Evolutionary conservation across 2,329 filamentous ascomycete genomes (phyloP), one percentile per base, ranked within the genome.

Genomic region (Botrytis tulipae): DNA sequence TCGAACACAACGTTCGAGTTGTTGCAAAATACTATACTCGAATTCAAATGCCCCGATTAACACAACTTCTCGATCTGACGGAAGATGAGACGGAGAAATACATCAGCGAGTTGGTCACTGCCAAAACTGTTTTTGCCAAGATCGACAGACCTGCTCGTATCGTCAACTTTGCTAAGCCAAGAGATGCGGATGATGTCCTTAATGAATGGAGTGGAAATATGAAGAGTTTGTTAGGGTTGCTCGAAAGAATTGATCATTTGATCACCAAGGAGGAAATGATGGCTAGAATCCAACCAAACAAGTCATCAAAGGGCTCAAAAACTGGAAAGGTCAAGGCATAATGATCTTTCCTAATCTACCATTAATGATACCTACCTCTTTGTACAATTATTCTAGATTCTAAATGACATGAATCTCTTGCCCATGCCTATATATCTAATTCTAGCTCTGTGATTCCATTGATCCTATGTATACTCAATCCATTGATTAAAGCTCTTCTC

Each of bases 191-290:
- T 81, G 96, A 99, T 83, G 91, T 98, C 71, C 85, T 99, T 80
- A 99, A 99, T 81, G 96, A 99, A 84, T 99, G 96, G 96, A 97
- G 94, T 82, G 92, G 93, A 80, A 97, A 98, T 83, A 98, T 97
- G 94, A 97, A 96, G 91, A 95, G 91, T 81, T 84, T 97, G 79
- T 84, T 97, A 77, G 94, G 93, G 18, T 84, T 95, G 72, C 82
- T 97, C 81, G 94, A 97, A 87, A 89, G 94, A 76, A 97, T 99
- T 75, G 96, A 99, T 82, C 96, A 99, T 83, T 87, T 99, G 80
- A 99, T 99, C 81, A 99, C 97, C 72, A 98, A 98, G 87, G 96
- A 99, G 85, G 96, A 99, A 87, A 99, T 99, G 96, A 99, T 99
- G 96, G 96, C 96, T 59, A 89, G 95, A 74, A 98, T 99, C 80